Conservation (phyloP, 83 land plant species). For the Diphasiastrum complanatum region DNA sequence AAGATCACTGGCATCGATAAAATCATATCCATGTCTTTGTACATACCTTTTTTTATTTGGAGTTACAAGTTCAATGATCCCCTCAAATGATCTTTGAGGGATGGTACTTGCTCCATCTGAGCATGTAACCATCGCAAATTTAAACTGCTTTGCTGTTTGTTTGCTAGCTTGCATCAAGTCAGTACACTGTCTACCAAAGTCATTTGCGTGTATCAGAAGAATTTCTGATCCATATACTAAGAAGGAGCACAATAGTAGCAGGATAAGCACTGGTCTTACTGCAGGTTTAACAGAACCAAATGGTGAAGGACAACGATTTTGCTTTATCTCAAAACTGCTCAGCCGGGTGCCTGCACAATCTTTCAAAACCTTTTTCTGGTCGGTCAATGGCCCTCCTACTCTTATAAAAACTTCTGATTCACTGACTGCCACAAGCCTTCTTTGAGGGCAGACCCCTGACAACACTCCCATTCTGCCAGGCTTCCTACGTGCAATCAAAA, state of each 20-base stretch:
- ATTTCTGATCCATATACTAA: constrained; percentile 9
- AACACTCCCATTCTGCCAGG: too few relatives aligned
- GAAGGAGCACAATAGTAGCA: neutral
- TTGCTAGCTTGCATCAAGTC: neutral
- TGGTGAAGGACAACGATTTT: too few relatives aligned
- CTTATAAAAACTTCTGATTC: too few relatives aligned
- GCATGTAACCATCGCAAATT: constrained; percentile 16
- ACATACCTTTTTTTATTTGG: constrained; percentile 10
- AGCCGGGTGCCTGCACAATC: too few relatives aligned
- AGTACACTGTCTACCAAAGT: constrained; percentile 9
- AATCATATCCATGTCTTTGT: constrained; percentile 15
- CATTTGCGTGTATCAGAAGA: constrained; percentile 2
- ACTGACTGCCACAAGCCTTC: too few relatives aligned
- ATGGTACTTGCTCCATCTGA: constrained; percentile 9
- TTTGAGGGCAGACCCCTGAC: too few relatives aligned
- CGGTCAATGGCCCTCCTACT: too few relatives aligned
- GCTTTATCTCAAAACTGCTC: too few relatives aligned
- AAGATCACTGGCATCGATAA: constrained; percentile 13
- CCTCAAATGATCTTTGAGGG: constrained; percentile 10
- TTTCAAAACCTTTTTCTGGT: too few relatives aligned
- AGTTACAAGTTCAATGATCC: constrained; percentile 11
- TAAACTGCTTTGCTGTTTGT: neutral
- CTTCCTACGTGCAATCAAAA: too few relatives aligned
- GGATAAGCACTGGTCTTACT: neutral
- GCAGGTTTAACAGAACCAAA: neutral